phyloP scores from a whole-genome alignment of 139 green algal genomes.

The Chlamydomonas schloesseri region DNA sequence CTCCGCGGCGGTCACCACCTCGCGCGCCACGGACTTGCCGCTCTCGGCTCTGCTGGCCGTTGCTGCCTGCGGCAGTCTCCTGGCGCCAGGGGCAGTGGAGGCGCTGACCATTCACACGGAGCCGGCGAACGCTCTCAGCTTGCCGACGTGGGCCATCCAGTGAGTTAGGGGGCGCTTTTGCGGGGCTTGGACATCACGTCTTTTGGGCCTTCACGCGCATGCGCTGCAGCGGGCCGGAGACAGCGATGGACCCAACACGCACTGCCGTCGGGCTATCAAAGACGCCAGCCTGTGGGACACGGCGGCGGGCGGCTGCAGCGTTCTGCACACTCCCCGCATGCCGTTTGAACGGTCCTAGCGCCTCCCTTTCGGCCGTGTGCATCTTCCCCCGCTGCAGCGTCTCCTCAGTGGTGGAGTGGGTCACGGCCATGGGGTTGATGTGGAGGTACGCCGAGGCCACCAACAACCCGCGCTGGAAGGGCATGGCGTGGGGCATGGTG shows the following conservation, averaged over 20 bases:
- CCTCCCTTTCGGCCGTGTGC: no score
- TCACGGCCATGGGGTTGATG: slow-evolving; percentile 88
- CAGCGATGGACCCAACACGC: no score
- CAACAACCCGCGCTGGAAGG: slow-evolving; percentile 84
- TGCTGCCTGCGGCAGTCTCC: background rate
- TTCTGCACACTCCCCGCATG: no score
- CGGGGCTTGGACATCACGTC: no score
- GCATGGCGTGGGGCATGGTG: slow-evolving; percentile 95
- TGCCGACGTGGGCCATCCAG: slow-evolving; percentile 99
- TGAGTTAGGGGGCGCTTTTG: slow-evolving; percentile 2
- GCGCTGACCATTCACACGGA: slow-evolving; percentile 66
- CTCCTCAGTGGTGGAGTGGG: slow-evolving; percentile 80
- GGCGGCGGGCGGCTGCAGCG: no score
- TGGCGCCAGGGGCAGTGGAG: background rate
- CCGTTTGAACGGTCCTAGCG: no score
- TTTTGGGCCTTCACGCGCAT: no score
- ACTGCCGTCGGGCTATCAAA: no score
- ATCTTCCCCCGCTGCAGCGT: slow-evolving; percentile 36
- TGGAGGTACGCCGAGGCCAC: slow-evolving; percentile 89
- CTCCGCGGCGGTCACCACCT: background rate
- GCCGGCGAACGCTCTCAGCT: slow-evolving; percentile 93
- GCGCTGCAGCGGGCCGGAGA: no score
- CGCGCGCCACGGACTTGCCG: no score
- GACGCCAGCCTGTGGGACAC: no score
- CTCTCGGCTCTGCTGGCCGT: background rate